phyloP scores from a whole-genome alignment of 352 stramenopile genomes.

The Phytophthora cryptogea region DNA sequence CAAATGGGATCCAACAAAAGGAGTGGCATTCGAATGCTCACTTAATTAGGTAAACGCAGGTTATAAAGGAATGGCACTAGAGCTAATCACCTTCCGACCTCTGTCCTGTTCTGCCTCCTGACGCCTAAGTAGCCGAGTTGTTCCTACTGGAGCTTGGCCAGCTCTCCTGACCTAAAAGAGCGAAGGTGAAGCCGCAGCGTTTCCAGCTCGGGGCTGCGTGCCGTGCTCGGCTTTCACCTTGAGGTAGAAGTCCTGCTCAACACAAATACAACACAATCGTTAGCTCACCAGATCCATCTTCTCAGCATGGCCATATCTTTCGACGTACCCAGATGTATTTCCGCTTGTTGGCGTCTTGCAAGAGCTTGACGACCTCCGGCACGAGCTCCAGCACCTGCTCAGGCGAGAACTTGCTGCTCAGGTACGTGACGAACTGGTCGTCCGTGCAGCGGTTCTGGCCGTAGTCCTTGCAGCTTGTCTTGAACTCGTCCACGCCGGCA shows the following conservation, averaged over 20 bases:
- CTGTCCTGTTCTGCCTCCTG: constrained; percentile 21
- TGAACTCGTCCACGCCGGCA: constrained; percentile 79
- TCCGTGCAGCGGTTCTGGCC: constrained; percentile 82
- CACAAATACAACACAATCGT: constrained; percentile 8
- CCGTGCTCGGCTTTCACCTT: constrained; percentile 65
- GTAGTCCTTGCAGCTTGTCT: constrained; percentile 86
- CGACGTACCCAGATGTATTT: constrained; percentile 81
- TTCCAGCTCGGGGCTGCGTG: constrained; percentile 25
- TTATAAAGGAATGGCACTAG: constrained; percentile 33
- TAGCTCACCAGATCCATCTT: constrained; percentile 6
- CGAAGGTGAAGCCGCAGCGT: constrained; percentile 49
- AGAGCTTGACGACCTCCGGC: constrained; percentile 82
- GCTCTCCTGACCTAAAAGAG: constrained; percentile 56
- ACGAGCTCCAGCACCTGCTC: constrained; percentile 78
- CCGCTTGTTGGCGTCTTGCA: constrained; percentile 83
- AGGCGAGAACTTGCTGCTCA: constrained; percentile 71
- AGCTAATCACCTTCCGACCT: constrained; percentile 23
- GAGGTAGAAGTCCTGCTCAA: constrained; percentile 70
- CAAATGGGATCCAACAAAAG: constrained; percentile 11
- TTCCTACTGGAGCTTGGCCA: constrained; percentile 4
- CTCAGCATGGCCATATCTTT: background rate
- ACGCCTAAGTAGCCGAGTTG: background rate
- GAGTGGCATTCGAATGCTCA: constrained; percentile 25
- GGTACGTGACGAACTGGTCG: constrained; percentile 69
- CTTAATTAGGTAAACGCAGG: constrained; percentile 33